phyloP scores from a whole-genome alignment of 352 stramenopile species.

The Pythium scleroteichum region DNA sequence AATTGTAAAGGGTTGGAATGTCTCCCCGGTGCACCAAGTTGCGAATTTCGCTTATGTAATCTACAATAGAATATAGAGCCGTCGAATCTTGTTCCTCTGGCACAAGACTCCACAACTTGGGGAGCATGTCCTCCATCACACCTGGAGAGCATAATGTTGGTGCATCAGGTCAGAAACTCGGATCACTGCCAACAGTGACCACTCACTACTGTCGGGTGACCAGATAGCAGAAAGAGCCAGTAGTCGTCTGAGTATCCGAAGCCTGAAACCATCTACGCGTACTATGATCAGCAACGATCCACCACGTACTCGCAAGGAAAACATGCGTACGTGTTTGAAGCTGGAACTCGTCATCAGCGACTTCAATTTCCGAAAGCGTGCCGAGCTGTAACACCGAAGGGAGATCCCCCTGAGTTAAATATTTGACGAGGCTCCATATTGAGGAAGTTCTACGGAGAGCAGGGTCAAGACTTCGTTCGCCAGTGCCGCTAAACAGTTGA shows the following conservation, averaged over 20 bases:
- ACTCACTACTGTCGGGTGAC: constrained; percentile 20
- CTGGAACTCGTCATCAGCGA: constrained; percentile 15
- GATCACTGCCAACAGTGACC: too few relatives aligned
- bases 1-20: background rate
- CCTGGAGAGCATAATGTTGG: background rate
- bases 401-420: constrained; percentile 10
- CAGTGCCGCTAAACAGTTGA: too few relatives aligned
- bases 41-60: constrained; percentile 23
- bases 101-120: constrained; percentile 18
- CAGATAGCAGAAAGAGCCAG: constrained; percentile 18
- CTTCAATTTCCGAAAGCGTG: background rate
- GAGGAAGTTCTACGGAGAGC: background rate
- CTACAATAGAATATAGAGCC: constrained; percentile 10
- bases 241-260: constrained; percentile 21
- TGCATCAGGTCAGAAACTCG: background rate
- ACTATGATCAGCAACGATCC: background rate
- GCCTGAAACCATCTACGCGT: constrained; percentile 22
- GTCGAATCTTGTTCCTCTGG: constrained; percentile 14
- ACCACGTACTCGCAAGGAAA: background rate
- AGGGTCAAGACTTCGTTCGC: background rate
- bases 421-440: constrained; percentile 16
- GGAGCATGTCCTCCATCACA: constrained; percentile 22
- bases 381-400: constrained; percentile 4
- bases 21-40: constrained; percentile 1
- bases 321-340: constrained; percentile 20